These are phyloP conservation scores for Chernovozyma aurita DNA, from an alignment of 1,139 yeast genomes.

Conservation along the genomic window DNA sequence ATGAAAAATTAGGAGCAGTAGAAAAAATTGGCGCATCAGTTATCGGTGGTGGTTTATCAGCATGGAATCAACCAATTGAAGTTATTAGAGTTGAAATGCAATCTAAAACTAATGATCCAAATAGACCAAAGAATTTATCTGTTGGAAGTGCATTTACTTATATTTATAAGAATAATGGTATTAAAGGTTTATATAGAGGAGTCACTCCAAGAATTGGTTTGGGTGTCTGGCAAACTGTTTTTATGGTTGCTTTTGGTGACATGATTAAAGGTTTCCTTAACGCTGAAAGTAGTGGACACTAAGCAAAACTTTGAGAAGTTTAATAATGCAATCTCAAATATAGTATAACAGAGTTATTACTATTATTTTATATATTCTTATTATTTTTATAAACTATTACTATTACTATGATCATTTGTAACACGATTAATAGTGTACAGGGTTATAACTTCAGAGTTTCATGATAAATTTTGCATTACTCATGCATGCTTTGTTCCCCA, in stretches of 20 bases:
- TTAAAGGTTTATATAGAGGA: constrained; percentile 91
- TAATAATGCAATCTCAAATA: no score
- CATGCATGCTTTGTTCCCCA: constrained; percentile 46
- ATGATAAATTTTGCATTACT: no score
- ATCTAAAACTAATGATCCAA: constrained; percentile 85
- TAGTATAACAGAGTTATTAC: no score
- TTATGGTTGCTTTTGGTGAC: constrained; percentile 99
- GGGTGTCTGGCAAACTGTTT: constrained; percentile 97
- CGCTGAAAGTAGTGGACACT: constrained; percentile 41
- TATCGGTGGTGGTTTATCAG: constrained; percentile 94
- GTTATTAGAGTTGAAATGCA: constrained; percentile 98
- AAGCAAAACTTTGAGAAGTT: no score
- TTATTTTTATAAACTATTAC: no score
- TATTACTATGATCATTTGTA: not conserved
- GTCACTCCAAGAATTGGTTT: constrained; percentile 95
- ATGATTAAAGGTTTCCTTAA: constrained; percentile 50
- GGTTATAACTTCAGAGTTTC: no score
- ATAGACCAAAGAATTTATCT: constrained; percentile 87
- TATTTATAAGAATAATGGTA: constrained; percentile 76
- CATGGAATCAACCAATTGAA: constrained; percentile 99
- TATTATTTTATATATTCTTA: no score
- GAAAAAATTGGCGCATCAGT: constrained; percentile 88
- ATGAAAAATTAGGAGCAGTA: constrained; percentile 59
- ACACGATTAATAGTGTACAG: no score
- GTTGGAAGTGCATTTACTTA: constrained; percentile 78